Percentiles rank a stretch among this genome's conserved stretches.
Conservation (phyloP, 2,329 filamentous ascomycete genomes). For the Lojkania enalia region DNA sequence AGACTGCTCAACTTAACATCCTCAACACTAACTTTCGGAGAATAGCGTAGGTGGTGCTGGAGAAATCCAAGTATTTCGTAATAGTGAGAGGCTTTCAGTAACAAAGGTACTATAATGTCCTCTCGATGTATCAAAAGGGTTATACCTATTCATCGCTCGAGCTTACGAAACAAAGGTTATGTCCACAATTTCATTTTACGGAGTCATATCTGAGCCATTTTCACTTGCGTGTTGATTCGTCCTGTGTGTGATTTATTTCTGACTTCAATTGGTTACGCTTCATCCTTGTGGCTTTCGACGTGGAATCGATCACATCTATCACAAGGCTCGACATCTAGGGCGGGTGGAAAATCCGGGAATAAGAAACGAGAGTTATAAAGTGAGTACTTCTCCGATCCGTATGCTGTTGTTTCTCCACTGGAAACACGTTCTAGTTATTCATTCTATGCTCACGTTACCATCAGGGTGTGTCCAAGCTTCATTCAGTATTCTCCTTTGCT, state of each 20-base stretch:
- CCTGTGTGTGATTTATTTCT: slow-evolving; percentile 3
- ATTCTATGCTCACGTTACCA: too few relatives aligned
- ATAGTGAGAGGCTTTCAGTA: not conserved
- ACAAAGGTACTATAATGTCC: not conserved
- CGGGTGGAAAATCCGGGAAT: not conserved
- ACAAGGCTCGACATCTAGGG: not conserved
- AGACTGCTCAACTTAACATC: not conserved
- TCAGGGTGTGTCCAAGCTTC: not conserved
- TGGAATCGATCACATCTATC: not conserved
- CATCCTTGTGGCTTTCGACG: not conserved
- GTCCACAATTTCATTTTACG: not conserved
- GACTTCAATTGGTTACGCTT: not conserved
- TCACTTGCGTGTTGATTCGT: not conserved
- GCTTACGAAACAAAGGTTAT: not conserved
- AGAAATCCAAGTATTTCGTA: not conserved
- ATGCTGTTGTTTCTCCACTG: not conserved
- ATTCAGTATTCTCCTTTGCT: not conserved
- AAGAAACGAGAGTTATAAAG: not conserved
- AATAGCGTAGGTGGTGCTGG: too few relatives aligned
- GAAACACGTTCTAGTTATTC: not conserved
- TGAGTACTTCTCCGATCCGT: not conserved
- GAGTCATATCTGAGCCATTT: not conserved
- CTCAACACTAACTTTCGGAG: slow-evolving; percentile 2
- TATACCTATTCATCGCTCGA: not conserved
- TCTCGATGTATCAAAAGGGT: not conserved